phyloP scores from a whole-genome alignment of 2,329 filamentous ascomycete species.

The Seiridium cupressi region DNA sequence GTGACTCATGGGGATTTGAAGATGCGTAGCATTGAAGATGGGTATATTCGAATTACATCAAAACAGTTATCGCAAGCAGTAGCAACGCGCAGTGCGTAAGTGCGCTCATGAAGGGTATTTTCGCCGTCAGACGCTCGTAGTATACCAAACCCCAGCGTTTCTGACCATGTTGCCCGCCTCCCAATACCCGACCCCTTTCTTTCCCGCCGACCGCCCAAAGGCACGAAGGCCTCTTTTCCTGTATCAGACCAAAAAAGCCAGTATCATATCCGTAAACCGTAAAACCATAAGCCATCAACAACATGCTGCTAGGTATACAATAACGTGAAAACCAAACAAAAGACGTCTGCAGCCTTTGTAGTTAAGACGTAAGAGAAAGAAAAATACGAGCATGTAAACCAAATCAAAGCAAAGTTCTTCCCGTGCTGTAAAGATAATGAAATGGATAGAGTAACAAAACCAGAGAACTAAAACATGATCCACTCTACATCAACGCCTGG shows the following conservation, averaged over 20 bases:
- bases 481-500: constrained; percentile 59
- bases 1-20: too few relatives aligned
- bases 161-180: background rate
- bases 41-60: background rate
- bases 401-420: background rate
- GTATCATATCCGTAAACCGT: constrained; percentile 6
- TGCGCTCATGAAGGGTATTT: background rate
- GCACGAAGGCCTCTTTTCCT: background rate
- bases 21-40: too few relatives aligned
- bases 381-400: background rate
- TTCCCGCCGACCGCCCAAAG: background rate
- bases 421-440: background rate
- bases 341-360: background rate
- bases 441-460: background rate
- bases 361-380: background rate
- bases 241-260: background rate
- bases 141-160: background rate
- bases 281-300: background rate
- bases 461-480: constrained; percentile 57
- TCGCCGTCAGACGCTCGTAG: background rate
- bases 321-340: background rate
- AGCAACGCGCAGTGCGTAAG: background rate
- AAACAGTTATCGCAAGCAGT: background rate
- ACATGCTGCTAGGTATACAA: constrained; percentile 8
- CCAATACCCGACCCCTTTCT: background rate